phyloP scores from a whole-genome alignment of 2,329 filamentous ascomycete genomes.

The Trichophyton rubrum region DNA sequence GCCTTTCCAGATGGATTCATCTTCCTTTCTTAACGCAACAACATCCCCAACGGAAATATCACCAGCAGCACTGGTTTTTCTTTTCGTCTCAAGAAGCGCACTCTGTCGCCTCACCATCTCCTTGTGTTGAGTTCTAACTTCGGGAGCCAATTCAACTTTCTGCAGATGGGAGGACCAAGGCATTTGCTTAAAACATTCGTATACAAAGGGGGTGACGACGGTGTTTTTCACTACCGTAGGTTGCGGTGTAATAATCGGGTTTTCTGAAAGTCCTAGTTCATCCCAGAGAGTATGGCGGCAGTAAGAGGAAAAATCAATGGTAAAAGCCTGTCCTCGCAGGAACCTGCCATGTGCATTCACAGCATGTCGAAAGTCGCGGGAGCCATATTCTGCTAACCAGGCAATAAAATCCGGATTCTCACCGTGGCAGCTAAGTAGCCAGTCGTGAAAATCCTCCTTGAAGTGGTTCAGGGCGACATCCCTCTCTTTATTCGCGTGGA shows the following conservation, averaged over 20 bases:
- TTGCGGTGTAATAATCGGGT: constrained; percentile 21
- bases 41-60: constrained; percentile 37
- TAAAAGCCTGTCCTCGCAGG: constrained; percentile 51
- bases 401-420: constrained; percentile 31
- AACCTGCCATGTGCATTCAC: constrained; percentile 50
- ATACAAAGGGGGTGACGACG: constrained; percentile 57
- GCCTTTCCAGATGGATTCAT: constrained; percentile 45
- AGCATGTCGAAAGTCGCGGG: constrained; percentile 50
- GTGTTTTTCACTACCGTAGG: constrained; percentile 32
- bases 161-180: constrained; percentile 38
- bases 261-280: constrained; percentile 32
- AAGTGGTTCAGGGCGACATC: constrained; percentile 47
- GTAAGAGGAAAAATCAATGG: constrained; percentile 32
- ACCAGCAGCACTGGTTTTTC: neutral
- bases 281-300: constrained; percentile 41
- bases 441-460: constrained; percentile 42
- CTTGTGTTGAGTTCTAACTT: constrained; percentile 17
- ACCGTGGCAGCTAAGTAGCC: constrained; percentile 41
- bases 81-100: constrained; percentile 3
- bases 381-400: constrained; percentile 44
- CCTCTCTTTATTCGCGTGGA: constrained; percentile 22
- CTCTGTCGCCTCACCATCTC: constrained; percentile 6
- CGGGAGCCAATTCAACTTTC: constrained; percentile 30
- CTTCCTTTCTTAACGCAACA: constrained; percentile 36
- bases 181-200: constrained; percentile 51